A percentile compares a stretch with the other conserved stretches of the same genome.
phyloP scores from a whole-genome alignment of 2,329 filamentous ascomycete species.

The Allantophomopsis lycopodina region DNA sequence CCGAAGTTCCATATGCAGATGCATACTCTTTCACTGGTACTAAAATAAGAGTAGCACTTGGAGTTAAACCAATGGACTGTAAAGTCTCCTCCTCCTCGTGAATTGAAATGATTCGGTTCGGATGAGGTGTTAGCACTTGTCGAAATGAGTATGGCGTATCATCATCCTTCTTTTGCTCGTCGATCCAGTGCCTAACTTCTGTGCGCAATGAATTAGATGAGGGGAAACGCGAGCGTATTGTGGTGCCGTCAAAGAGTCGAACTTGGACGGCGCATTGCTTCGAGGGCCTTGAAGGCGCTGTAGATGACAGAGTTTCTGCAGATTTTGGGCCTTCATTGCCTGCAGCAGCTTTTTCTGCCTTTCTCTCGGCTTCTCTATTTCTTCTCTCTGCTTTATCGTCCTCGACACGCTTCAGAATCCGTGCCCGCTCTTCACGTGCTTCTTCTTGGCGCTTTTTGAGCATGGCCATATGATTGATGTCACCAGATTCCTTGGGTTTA shows the following conservation, averaged over 20 bases:
- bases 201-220: constrained; percentile 44
- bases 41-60: constrained; percentile 72
- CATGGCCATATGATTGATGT: constrained; percentile 34
- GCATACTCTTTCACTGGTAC: constrained; percentile 52
- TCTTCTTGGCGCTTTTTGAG: constrained; percentile 50
- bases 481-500: constrained; percentile 23
- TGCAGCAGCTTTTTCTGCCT: constrained; percentile 22
- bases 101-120: constrained; percentile 60
- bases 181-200: constrained; percentile 68
- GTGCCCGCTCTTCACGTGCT: constrained; percentile 51
- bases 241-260: constrained; percentile 72
- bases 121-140: constrained; percentile 65
- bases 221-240: constrained; percentile 59
- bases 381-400: constrained; percentile 60
- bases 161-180: constrained; percentile 41
- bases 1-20: constrained; percentile 34
- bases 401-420: constrained; percentile 63
- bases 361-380: constrained; percentile 35
- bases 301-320: constrained; percentile 1
- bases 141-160: constrained; percentile 68
- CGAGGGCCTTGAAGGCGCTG: constrained; percentile 5
- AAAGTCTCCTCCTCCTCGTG: constrained; percentile 61
- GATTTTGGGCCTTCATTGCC: constrained; percentile 7
- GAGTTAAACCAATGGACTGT: constrained; percentile 56
- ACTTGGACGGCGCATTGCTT: constrained; percentile 55